phyloP scores from a whole-genome alignment of 495 filamentous ascomycete genomes.

The Neurospora tetrasperma region DNA sequence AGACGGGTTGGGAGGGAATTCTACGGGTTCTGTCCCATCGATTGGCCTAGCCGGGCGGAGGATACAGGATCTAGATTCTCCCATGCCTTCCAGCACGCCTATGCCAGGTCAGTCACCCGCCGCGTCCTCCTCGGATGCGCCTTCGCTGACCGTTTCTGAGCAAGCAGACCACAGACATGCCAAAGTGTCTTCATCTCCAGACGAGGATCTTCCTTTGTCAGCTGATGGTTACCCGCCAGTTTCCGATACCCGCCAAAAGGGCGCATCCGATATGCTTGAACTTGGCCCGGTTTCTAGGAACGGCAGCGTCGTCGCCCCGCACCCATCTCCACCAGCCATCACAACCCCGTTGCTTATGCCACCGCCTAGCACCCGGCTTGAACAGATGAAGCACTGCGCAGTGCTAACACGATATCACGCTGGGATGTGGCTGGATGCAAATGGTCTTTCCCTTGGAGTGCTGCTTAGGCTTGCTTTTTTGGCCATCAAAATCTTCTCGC shows the following conservation, averaged over 20 bases:
- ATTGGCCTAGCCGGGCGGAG: constrained; percentile 35
- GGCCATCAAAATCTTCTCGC: constrained; percentile 28
- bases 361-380: constrained; percentile 37
- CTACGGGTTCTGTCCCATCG: constrained; percentile 25
- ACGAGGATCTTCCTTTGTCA: constrained; percentile 20
- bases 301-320: constrained; percentile 14
- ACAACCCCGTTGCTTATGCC: constrained; percentile 47
- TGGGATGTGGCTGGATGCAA: constrained; percentile 11
- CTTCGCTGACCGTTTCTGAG: background rate
- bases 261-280: constrained; percentile 6
- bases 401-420: constrained; percentile 21
- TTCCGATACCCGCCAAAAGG: background rate
- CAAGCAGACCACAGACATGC: constrained; percentile 28
- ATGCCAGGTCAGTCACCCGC: constrained; percentile 26
- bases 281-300: constrained; percentile 4
- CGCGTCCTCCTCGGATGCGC: background rate
- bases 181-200: constrained; percentile 22
- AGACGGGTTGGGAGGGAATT: constrained; percentile 23
- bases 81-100: constrained; percentile 34
- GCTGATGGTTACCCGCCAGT: constrained; percentile 14
- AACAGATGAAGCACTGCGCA: constrained; percentile 26
- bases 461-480: constrained; percentile 27
- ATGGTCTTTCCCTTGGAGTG: constrained; percentile 15
- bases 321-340: constrained; percentile 20
- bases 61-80: constrained; percentile 49